phyloP scores from a whole-genome alignment of 2,329 filamentous ascomycete genomes.

The Seiridium cupressi region DNA sequence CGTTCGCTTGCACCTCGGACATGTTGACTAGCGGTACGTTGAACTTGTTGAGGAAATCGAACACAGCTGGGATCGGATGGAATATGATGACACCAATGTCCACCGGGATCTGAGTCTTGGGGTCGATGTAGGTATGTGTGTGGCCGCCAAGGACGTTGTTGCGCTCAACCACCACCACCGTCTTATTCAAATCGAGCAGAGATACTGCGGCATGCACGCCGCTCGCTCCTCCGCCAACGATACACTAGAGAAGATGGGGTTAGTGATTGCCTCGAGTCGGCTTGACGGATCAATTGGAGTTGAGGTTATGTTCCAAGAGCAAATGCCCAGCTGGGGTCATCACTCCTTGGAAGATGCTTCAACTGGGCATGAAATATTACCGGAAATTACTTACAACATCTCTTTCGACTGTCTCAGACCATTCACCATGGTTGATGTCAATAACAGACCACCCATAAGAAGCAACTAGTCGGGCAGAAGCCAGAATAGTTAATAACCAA shows the following conservation, averaged over 20 bases:
- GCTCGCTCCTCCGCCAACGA: constrained; percentile 7
- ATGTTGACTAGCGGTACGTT: neutral
- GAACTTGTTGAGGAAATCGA: neutral
- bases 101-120: neutral
- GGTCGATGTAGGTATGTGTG: constrained; percentile 6
- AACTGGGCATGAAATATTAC: too few relatives aligned
- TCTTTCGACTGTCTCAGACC: neutral
- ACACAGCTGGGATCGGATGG: neutral
- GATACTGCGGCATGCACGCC: constrained; percentile 1
- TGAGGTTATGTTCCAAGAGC: too few relatives aligned
- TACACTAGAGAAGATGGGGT: neutral
- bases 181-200: constrained; percentile 4
- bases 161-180: neutral
- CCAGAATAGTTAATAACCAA: too few relatives aligned
- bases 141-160: constrained; percentile 5
- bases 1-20: neutral
- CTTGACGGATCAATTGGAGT: too few relatives aligned
- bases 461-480: too few relatives aligned
- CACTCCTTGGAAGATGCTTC: too few relatives aligned
- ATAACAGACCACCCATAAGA: neutral
- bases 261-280: too few relatives aligned
- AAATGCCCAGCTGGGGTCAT: too few relatives aligned
- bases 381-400: neutral
- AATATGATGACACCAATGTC: constrained; percentile 8
- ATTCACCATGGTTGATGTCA: neutral